phyloP scores from a whole-genome alignment of 1,284 basidiomycete species.

The Ceratobasidium sp. region DNA sequence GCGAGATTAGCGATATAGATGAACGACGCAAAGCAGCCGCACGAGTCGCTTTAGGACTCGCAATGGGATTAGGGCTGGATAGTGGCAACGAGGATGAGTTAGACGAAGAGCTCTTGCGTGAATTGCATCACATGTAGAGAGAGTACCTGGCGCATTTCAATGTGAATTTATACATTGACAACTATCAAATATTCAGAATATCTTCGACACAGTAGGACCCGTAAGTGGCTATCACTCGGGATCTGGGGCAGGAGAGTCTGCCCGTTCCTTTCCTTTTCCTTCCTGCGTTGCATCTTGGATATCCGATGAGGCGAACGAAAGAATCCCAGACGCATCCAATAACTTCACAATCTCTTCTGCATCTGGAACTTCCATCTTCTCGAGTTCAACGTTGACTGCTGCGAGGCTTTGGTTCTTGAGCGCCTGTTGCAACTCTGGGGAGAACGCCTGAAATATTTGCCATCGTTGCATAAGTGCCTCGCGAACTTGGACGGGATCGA shows the following conservation, averaged over 20 bases:
- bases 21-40: slow-evolving; percentile 74
- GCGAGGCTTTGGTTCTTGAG: slow-evolving; percentile 78
- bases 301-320: slow-evolving; percentile 80
- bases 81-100: neutral
- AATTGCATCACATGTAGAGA: slow-evolving; percentile 17
- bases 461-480: slow-evolving; percentile 88
- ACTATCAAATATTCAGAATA: neutral
- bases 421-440: slow-evolving; percentile 74
- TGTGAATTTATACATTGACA: slow-evolving; percentile 14
- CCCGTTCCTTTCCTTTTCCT: slow-evolving; percentile 38
- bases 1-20: slow-evolving; percentile 67
- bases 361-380: slow-evolving; percentile 78
- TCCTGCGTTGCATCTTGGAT: slow-evolving; percentile 61
- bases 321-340: slow-evolving; percentile 82
- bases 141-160: no score
- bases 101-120: slow-evolving; percentile 24
- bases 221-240: slow-evolving; percentile 2
- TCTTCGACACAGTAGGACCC: neutral
- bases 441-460: slow-evolving; percentile 87
- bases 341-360: slow-evolving; percentile 85
- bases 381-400: slow-evolving; percentile 90
- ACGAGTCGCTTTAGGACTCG: slow-evolving; percentile 72
- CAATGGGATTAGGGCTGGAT: slow-evolving; percentile 62
- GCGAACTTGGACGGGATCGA: slow-evolving; percentile 86
- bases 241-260: neutral